Evolutionary conservation across 1,284 basidiomycete species (phyloP), one percentile per base, ranked within the genome.

Genomic region (Ustilago tritici): DNA sequence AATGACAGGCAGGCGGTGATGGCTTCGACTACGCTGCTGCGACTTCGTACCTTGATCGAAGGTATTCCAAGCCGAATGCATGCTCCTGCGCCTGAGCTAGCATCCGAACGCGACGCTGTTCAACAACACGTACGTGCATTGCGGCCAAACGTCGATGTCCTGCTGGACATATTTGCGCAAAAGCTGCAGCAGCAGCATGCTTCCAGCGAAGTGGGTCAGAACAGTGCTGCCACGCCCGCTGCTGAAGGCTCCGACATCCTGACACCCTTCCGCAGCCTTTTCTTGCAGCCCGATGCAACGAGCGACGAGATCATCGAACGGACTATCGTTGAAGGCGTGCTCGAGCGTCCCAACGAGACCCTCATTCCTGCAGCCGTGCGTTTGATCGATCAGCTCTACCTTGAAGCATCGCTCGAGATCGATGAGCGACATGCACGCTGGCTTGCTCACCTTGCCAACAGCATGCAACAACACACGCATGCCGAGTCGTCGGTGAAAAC

Each of bases 351-450:
- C 53, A 63, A 65, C 19, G 4, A 34, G 0, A 41, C 55, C 1
- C 49, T 71, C 12, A 50, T 76, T 10, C 43, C 63, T 14, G 61
- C 64, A 12, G 66, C 75, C 4, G 75, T 72, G 12, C 62, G 65
- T 5, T 35, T 77, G 14, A 70, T 77, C 14, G 75, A 77, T n/a
- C 70, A 73, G 67, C 66, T 77, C 14, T 73, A 77, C 52, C 75
- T 73, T 12, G 75, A 77, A 54, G 75, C 75, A 12, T 72, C 75
- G 55, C 70, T 73, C 34, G 75, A 77, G 55, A 77, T 77, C 34
- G 75, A 77, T 36, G 75, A 77, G 50, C 70, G 75, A 1, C 75
- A 77, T 23, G 70, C 75, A 2, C 66, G 75, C 17, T 77, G 75
- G 75, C 56, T 77, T 35, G 54, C 56, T 15, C 60, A 73, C 35